Percentiles rank a stretch among this genome's conserved stretches.
Conservation (phyloP, 176 grass and related monocot species). For the Eremochloa ophiuroides region DNA sequence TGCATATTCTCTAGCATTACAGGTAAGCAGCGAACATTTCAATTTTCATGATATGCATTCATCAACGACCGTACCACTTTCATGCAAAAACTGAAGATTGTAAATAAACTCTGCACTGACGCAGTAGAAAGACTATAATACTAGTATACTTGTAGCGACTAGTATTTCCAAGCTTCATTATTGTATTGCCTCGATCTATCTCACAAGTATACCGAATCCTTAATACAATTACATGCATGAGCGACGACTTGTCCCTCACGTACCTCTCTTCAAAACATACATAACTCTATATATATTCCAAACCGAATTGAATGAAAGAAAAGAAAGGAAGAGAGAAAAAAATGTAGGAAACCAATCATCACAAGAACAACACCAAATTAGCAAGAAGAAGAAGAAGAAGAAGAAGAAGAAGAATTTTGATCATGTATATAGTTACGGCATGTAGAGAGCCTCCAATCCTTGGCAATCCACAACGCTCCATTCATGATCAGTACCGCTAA, state of each 20-base stretch:
- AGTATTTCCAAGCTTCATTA: slow-evolving; percentile 36
- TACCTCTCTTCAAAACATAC: slow-evolving; percentile 18
- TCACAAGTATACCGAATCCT: slow-evolving; percentile 47
- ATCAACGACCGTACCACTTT: background rate
- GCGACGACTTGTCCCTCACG: background rate
- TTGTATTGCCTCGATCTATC: slow-evolving; percentile 45
- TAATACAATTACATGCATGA: slow-evolving; percentile 30
- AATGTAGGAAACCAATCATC: slow-evolving; percentile 12
- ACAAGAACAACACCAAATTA: slow-evolving; percentile 25
- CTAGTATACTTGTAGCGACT: background rate
- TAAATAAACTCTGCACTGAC: background rate
- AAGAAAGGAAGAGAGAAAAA: background rate
- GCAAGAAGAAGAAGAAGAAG: background rate
- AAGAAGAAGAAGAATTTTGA: background rate
- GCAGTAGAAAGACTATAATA: background rate
- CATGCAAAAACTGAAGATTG: background rate
- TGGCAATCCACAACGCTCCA: slow-evolving; percentile 52
- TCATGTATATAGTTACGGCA: slow-evolving; percentile 27
- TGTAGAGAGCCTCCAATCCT: slow-evolving; percentile 56
- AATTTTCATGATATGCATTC: background rate
- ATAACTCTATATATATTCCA: slow-evolving; percentile 3
- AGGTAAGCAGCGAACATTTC: background rate
- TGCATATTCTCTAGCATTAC: background rate
- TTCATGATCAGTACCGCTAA: slow-evolving; percentile 22
- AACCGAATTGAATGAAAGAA: slow-evolving; percentile 24